Evolutionary conservation across 306 rosid species (phyloP).

Genomic region (Cucurbita pepo): DNA sequence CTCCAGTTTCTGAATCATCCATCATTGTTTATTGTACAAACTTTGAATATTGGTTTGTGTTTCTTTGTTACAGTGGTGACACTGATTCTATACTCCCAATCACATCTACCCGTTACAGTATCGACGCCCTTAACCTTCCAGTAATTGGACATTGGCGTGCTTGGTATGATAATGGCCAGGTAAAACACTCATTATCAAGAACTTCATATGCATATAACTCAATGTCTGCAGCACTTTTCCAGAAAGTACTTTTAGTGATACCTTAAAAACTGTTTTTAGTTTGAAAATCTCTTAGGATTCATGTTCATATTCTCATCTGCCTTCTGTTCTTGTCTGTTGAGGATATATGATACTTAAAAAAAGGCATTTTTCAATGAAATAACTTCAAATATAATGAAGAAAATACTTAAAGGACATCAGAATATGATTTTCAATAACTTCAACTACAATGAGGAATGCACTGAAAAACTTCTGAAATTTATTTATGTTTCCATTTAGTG

Average conservation of each 20-base stretch:
- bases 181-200: neutral
- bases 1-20: neutral
- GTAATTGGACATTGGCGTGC: slow-evolving; percentile 49
- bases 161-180: slow-evolving; percentile 73
- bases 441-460: neutral
- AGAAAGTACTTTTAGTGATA: neutral
- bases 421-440: neutral
- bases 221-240: neutral
- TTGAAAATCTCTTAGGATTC: neutral
- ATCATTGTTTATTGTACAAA: neutral
- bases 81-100: slow-evolving; percentile 58
- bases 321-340: neutral
- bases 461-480: neutral
- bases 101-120: slow-evolving; percentile 67
- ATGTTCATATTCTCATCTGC: neutral
- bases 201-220: neutral
- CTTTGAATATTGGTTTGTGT: neutral
- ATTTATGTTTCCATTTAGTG: neutral
- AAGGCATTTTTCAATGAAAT: neutral
- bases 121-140: slow-evolving; percentile 59
- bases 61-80: slow-evolving; percentile 53
- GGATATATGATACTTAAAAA: neutral
- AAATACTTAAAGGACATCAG: neutral
- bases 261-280: neutral
- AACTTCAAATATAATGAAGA: neutral